phyloP scores from a whole-genome alignment of 495 filamentous ascomycete species.

The Xylaria cubensis region DNA sequence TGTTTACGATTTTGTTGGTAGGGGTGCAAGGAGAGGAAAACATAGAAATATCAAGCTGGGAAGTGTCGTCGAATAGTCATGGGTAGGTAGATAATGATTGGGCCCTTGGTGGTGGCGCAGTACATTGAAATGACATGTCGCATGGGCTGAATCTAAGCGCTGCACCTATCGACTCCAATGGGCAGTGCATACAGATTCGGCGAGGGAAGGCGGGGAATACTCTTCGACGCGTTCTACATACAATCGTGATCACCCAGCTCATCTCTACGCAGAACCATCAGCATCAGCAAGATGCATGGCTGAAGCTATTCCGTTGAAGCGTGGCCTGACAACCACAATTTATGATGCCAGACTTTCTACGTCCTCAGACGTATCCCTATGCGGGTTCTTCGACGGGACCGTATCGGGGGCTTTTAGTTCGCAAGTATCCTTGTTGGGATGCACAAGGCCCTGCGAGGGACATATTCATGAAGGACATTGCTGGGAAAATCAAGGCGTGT shows the following conservation, averaged over 20 bases:
- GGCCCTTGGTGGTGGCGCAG: slow-evolving; percentile 9
- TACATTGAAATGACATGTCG: neutral
- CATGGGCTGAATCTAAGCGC: neutral
- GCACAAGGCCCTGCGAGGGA: slow-evolving; percentile 19
- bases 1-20: neutral
- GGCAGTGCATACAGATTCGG: neutral
- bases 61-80: neutral
- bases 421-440: slow-evolving; percentile 25
- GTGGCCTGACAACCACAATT: neutral
- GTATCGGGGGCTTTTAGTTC: slow-evolving; percentile 21
- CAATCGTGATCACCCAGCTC: neutral
- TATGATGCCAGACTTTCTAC: slow-evolving; percentile 14
- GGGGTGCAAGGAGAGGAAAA: neutral
- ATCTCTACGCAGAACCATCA: neutral
- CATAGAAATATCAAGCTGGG: neutral
- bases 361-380: slow-evolving; percentile 16
- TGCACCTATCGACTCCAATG: neutral
- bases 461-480: slow-evolving; percentile 14
- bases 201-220: neutral
- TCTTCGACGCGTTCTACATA: neutral
- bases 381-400: slow-evolving; percentile 21
- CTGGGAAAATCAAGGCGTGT: slow-evolving; percentile 17
- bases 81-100: neutral
- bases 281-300: neutral
- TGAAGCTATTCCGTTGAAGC: neutral